phyloP scores from a whole-genome alignment of 2,329 filamentous ascomycete species.

The Lecanosticta acicola region DNA sequence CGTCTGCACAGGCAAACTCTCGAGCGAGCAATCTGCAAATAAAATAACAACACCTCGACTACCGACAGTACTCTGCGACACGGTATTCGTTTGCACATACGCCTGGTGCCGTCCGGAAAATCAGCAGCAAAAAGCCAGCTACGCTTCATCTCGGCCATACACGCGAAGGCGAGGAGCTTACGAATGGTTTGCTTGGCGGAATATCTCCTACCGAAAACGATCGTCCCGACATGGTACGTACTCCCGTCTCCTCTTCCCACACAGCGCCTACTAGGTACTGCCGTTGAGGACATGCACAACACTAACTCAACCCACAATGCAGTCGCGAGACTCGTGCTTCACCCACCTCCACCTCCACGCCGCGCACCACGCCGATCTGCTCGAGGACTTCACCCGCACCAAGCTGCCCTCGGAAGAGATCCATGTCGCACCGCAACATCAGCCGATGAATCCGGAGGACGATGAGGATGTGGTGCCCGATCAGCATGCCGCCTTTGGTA shows the following conservation, averaged over 20 bases:
- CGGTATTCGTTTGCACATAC: too few species aligned
- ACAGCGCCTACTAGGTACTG: not conserved
- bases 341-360: conserved; percentile 71
- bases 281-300: not conserved
- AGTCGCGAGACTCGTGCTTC: conserved; percentile 66
- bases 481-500: conserved; percentile 82
- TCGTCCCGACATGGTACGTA: conserved; percentile 11
- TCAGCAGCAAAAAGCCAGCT: too few species aligned
- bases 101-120: too few species aligned
- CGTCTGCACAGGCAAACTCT: not conserved
- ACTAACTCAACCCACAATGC: conserved; percentile 1
- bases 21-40: not conserved
- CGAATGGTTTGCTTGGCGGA: not conserved
- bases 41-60: too few species aligned
- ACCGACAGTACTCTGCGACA: too few species aligned
- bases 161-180: not conserved
- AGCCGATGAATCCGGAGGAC: conserved; percentile 79
- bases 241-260: not conserved
- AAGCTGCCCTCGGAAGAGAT: conserved; percentile 60
- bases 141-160: too few species aligned
- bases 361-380: conserved; percentile 67
- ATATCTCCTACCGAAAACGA: not conserved
- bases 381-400: conserved; percentile 54
- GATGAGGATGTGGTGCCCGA: conserved; percentile 83
- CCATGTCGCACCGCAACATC: conserved; percentile 71